Conservation (phyloP, 805 yeast species). For the Wickerhamiella sergipiensis region DNA sequence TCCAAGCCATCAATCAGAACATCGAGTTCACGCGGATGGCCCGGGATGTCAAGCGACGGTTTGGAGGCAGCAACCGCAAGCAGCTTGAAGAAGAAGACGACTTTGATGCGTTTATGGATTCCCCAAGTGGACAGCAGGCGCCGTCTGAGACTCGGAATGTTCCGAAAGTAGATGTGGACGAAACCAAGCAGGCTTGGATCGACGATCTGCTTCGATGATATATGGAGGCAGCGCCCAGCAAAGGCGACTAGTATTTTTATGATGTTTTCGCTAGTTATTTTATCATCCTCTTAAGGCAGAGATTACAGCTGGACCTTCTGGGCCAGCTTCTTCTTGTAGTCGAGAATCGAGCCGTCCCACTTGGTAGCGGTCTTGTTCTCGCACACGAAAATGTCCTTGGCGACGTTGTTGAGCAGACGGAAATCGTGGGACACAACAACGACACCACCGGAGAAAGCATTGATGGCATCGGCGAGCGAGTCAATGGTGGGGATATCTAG, state of each 20-base stretch:
- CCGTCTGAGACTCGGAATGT: neutral
- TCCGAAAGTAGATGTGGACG: slow-evolving; percentile 1
- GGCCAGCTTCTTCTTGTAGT: slow-evolving; percentile 90
- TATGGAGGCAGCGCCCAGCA: too few species aligned
- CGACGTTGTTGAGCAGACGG: slow-evolving; percentile 93
- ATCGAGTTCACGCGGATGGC: slow-evolving; percentile 2
- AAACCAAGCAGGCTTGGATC: slow-evolving; percentile 7
- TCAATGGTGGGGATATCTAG: slow-evolving; percentile 96
- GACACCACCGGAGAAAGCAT: slow-evolving; percentile 93
- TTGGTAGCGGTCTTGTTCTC: slow-evolving; percentile 90
- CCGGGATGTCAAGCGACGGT: slow-evolving; percentile 4
- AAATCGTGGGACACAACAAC: slow-evolving; percentile 98
- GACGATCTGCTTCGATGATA: slow-evolving; percentile 5
- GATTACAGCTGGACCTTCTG: slow-evolving; percentile 40
- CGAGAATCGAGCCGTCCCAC: slow-evolving; percentile 88
- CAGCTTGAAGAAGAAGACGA: slow-evolving; percentile 14
- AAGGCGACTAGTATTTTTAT: too few species aligned
- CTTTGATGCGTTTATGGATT: slow-evolving; percentile 18
- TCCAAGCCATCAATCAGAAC: slow-evolving; percentile 1
- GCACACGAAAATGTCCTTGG: slow-evolving; percentile 92
- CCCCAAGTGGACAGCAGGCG: neutral
- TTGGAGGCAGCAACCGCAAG: slow-evolving; percentile 1
- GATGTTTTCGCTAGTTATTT: neutral
- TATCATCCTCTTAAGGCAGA: neutral
- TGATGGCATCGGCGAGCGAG: slow-evolving; percentile 92